Base-by-base conservation (phyloP, 495 filamentous ascomycete genomes). In the Tuber magnatum region DNA sequence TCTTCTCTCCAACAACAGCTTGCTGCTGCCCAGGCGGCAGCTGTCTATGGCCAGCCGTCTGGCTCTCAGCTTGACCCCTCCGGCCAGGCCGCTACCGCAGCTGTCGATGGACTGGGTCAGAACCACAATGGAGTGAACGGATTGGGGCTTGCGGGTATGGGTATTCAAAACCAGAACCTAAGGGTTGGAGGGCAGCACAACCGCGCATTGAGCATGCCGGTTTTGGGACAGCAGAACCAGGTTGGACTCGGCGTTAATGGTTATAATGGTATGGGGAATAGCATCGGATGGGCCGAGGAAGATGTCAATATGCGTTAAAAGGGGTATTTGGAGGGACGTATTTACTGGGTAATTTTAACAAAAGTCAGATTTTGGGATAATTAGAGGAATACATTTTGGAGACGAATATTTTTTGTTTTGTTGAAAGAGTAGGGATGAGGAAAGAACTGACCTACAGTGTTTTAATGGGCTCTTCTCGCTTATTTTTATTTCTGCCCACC, bases 281-380 rank as follows among this genome's bases (percentile, higher is more conserved):
- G 88, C 73, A 86, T 92, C 76, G 90, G 90, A 38, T 92, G 91
- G 89, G 88, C 88, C 61, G 89, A 90, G 83, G 88, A 90, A 80
- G 88, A 89, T 81, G 86, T 87, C 76, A 86, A 86, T 70, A 87
- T 87, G 71, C 87, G 88, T 84, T 88, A 84, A 84, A 77, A 72
- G 73, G 68, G 77, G 48, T 76, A 14, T 40, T 69, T 71, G 69
- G 73, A 70, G 65, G 69, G 72, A 44, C 71, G 74, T 83, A 81
- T 83, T 82, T 71, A 74, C 32, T 65, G 43, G 69, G 43, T 46
- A 43, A 73, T 82, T 82, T 81, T 79, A 72, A 81, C 68, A 69
- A 74, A 46, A 79, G 70, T 77, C 79, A 74, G 74, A 77, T 82
- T 74, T 82, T 74, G 80, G 73, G 76, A 76, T 56, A 35, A 44